phyloP scores from a whole-genome alignment of 2,329 filamentous ascomycete genomes.

The Rhinocladiella similis region DNA sequence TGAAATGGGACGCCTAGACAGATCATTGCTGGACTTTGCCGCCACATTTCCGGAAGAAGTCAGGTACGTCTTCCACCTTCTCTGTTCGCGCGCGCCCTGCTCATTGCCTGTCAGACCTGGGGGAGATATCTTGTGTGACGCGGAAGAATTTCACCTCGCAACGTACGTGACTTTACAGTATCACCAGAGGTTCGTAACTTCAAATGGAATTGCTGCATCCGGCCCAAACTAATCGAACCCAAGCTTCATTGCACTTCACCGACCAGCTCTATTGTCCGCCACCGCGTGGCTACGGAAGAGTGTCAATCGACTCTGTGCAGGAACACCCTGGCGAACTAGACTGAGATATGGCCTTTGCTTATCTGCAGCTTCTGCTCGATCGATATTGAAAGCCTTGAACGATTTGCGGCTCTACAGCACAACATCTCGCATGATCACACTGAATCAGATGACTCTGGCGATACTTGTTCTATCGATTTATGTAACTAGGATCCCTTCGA shows the following conservation, averaged over 20 bases:
- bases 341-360: neutral
- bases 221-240: neutral
- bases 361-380: no score
- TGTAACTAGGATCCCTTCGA: no score
- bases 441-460: no score
- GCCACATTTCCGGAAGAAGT: slow-evolving; percentile 5
- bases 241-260: slow-evolving; percentile 8
- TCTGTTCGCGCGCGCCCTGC: neutral
- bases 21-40: neutral
- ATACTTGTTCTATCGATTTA: no score
- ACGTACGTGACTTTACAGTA: slow-evolving; percentile 12
- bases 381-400: no score
- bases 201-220: neutral
- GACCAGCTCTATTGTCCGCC: slow-evolving; percentile 11
- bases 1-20: slow-evolving; percentile 7
- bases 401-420: no score
- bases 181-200: slow-evolving; percentile 1
- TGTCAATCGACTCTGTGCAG: slow-evolving; percentile 5
- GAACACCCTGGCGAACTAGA: slow-evolving; percentile 2
- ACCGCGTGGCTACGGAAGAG: slow-evolving; percentile 6
- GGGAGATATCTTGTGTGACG: slow-evolving; percentile 5
- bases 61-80: neutral
- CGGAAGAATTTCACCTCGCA: slow-evolving; percentile 9
- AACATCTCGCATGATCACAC: no score
- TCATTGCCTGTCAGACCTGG: neutral